These are phyloP conservation scores for Cucurbita argyrosperma DNA, from an alignment of 306 rosid species.

Conservation along the genomic window DNA sequence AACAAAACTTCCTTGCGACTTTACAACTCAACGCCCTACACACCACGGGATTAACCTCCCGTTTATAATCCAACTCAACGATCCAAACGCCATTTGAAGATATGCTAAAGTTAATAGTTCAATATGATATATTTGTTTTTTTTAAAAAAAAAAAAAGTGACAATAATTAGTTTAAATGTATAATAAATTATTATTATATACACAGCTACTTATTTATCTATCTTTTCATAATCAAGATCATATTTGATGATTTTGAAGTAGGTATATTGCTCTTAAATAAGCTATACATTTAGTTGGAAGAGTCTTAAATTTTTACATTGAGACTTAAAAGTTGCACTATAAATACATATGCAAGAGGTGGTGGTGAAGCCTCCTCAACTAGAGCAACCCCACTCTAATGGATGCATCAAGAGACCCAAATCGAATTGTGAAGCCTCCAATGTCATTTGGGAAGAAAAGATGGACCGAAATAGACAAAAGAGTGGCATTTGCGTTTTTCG, in stretches of 20 bases:
- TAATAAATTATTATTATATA: too few relatives aligned
- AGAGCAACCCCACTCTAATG: background rate
- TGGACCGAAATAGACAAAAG: slow-evolving; percentile 18
- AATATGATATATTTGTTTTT: too few relatives aligned
- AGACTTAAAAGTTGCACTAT: background rate
- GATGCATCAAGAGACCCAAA: background rate
- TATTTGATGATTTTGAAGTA: background rate
- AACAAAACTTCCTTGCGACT: too few relatives aligned
- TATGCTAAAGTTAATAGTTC: too few relatives aligned
- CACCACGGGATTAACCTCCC: too few relatives aligned
- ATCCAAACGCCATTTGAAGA: too few relatives aligned
- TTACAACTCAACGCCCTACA: too few relatives aligned
- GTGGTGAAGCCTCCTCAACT: background rate
- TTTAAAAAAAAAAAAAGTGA: too few relatives aligned
- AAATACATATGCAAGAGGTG: background rate
- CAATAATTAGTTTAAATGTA: too few relatives aligned
- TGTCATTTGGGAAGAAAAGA: background rate
- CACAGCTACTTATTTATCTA: too few relatives aligned
- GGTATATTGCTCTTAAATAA: background rate
- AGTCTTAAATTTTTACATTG: background rate
- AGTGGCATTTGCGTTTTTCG: slow-evolving; percentile 30
- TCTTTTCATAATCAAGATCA: too few relatives aligned
- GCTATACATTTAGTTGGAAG: background rate
- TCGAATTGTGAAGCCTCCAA: background rate
- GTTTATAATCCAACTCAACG: too few relatives aligned